A percentile compares a stretch with the other conserved stretches of the same genome.
phyloP scores from a whole-genome alignment of 2,329 filamentous ascomycete genomes.

The Fusarium sororula region DNA sequence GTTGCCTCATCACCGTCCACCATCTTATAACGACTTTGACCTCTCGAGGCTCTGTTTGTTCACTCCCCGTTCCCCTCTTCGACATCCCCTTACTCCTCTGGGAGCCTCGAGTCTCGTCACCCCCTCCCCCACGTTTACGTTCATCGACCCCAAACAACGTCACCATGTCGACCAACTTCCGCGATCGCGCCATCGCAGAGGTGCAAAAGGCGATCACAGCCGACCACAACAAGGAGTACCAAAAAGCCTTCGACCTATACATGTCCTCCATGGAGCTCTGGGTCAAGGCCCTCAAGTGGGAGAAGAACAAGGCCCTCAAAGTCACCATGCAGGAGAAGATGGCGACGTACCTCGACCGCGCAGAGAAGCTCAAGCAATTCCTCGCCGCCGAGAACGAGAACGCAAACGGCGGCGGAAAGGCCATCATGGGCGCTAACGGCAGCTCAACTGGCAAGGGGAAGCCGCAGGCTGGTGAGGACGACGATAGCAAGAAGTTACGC shows the following conservation, averaged over 20 bases:
- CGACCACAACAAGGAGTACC: constrained; percentile 95
- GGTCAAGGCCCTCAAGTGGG: constrained; percentile 99
- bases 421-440: constrained; percentile 74
- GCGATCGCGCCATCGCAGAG: constrained; percentile 93
- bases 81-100: neutral
- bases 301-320: constrained; percentile 97
- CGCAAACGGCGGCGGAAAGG: constrained; percentile 69
- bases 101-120: neutral
- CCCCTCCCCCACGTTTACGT: constrained; percentile 16
- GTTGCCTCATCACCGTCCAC: constrained; percentile 36
- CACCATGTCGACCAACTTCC: constrained; percentile 94
- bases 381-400: constrained; percentile 79
- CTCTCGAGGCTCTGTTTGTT: neutral
- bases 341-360: constrained; percentile 96
- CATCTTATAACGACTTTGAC: constrained; percentile 10
- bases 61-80: neutral
- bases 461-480: constrained; percentile 72
- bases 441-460: constrained; percentile 69
- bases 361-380: constrained; percentile 96
- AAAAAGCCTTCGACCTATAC: constrained; percentile 96
- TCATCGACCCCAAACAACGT: constrained; percentile 25
- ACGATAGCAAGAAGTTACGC: constrained; percentile 94
- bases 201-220: constrained; percentile 98
- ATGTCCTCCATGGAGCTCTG: constrained; percentile 96
- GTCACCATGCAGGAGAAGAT: constrained; percentile 97